Conservation (phyloP, 148 eudicot genomes). For the Simmondsia chinensis region DNA sequence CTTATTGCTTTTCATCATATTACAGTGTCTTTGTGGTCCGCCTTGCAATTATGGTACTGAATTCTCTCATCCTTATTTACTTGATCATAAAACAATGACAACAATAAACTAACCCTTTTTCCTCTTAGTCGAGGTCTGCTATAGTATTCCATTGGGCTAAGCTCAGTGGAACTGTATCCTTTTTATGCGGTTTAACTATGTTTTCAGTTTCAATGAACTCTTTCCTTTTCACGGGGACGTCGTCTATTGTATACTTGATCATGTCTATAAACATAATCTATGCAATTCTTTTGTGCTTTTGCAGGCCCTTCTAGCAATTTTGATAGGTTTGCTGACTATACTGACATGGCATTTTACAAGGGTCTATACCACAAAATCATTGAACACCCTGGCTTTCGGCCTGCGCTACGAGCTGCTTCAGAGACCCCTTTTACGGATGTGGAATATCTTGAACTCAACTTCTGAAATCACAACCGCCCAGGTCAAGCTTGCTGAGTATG, state of each 20-base stretch:
- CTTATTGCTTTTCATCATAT: conserved; percentile 62
- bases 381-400: conserved; percentile 70
- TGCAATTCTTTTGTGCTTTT: conserved; percentile 7
- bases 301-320: conserved; percentile 90
- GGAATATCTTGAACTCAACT: conserved; percentile 84
- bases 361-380: conserved; percentile 75
- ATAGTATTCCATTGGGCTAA: too few relatives aligned
- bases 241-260: too few relatives aligned
- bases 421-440: conserved; percentile 84
- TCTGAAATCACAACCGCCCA: conserved; percentile 88
- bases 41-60: conserved; percentile 84
- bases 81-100: too few relatives aligned
- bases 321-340: conserved; percentile 82
- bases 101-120: too few relatives aligned
- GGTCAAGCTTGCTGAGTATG: conserved; percentile 71
- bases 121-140: too few relatives aligned
- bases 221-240: too few relatives aligned
- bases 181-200: too few relatives aligned
- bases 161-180: too few relatives aligned
- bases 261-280: background rate
- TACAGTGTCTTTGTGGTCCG: conserved; percentile 94
- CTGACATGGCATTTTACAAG: conserved; percentile 94
- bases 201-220: too few relatives aligned
- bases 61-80: background rate
- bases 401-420: conserved; percentile 88